Conservation (phyloP, 108 stramenopile genomes). For the Bacterosira constricta region DNA sequence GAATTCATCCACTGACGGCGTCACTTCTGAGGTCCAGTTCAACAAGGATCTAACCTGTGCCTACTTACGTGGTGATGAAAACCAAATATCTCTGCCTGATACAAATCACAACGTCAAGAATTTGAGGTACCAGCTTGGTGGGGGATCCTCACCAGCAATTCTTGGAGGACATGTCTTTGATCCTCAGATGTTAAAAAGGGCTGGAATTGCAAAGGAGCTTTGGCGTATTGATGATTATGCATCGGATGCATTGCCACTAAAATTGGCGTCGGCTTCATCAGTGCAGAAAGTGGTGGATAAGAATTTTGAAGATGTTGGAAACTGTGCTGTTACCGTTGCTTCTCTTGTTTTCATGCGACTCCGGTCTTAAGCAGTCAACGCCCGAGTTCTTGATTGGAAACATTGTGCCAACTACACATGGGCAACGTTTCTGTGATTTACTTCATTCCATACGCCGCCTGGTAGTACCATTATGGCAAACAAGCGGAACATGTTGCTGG, state of each 20-base stretch:
- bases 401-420: constrained; percentile 2
- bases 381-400: neutral
- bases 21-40: too few species aligned
- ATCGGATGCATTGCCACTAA: constrained; percentile 6
- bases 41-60: neutral
- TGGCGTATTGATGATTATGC: constrained; percentile 20
- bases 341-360: constrained; percentile 1
- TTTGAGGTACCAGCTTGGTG: constrained; percentile 11
- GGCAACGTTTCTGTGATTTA: constrained; percentile 6
- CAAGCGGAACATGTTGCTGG: constrained; percentile 15
- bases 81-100: constrained; percentile 13
- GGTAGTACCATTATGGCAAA: constrained; percentile 17
- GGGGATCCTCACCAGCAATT: constrained; percentile 13
- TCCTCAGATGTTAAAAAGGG: neutral
- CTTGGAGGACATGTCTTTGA: constrained; percentile 14
- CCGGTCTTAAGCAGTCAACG: neutral
- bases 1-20: constrained; percentile 24
- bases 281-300: constrained; percentile 3
- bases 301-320: constrained; percentile 1
- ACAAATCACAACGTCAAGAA: constrained; percentile 33
- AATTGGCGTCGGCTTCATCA: constrained; percentile 3
- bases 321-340: neutral
- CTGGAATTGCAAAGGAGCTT: neutral
- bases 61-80: constrained; percentile 4
- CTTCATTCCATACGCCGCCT: constrained; percentile 1